Base-by-base conservation (phyloP, 805 yeast species). In the Hanseniaspora singularis region DNA sequence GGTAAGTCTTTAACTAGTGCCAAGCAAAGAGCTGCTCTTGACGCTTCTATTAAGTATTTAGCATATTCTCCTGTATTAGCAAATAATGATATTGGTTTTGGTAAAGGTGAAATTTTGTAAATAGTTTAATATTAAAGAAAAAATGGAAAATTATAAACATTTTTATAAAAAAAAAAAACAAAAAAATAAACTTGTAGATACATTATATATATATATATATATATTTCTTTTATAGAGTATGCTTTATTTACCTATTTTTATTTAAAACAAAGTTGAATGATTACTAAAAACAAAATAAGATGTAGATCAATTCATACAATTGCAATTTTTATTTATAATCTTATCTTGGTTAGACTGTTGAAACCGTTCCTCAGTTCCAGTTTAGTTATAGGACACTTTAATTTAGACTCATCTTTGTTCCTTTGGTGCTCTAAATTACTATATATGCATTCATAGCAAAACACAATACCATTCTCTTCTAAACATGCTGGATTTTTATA, bases 1-100 rank as follows among this genome's bases (percentile, higher is more conserved):
- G 99, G 97, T 31, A 70, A 94, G 6, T 82, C 94, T 24, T 68
- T 92, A 56, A 76, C 74, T 53, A 97, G 92, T 65, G 96, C 96
- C 30, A 84, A 87, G 65, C 81, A 86, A 33, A 77, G 95, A 63
- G 92, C 96, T 30, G 84, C 87, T 45, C 94, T 87, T 28, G 81
- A 82, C 62, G 88, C 96, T 28, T 74, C 92, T 61, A 79, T 86
- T 71, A 76, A 84, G 50, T 92, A 92, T 80, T 92, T 92, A 67
- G 73, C 94, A 58, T 92, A 92, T 64, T 77, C 81, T 52, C 97
- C 97, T 14, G 63, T 81, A 38, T 71, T 71, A 51, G 69, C 72
- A 14, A 70, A 69, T 50, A 62, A 74, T 33, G 92, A 94, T 24
- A 62, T 67, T 28, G 59, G 68, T 39, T 73, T 69, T 53, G 70